Conservation (phyloP, 2,329 filamentous ascomycete species). For the Hypoxylon sp. region DNA sequence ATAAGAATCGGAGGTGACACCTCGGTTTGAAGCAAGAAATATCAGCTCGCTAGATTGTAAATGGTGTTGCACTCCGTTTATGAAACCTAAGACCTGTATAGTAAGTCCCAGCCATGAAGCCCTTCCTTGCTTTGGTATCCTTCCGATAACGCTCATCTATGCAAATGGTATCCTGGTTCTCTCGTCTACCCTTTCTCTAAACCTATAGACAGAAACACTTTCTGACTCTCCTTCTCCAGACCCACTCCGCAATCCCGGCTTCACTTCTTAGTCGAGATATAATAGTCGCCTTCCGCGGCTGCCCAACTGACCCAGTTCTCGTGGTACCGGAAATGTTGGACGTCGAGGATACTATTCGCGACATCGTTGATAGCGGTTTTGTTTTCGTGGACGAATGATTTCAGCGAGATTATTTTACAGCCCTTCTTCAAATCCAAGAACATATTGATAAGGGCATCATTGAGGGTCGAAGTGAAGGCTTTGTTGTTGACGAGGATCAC, state of each 20-base stretch:
- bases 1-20: slow-evolving; percentile 49
- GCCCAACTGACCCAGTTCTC: slow-evolving; percentile 93
- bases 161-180: slow-evolving; percentile 44
- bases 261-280: slow-evolving; percentile 84
- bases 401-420: slow-evolving; percentile 90
- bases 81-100: slow-evolving; percentile 47
- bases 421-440: slow-evolving; percentile 95
- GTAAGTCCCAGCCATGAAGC: slow-evolving; percentile 45
- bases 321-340: slow-evolving; percentile 73
- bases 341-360: slow-evolving; percentile 81
- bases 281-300: slow-evolving; percentile 85
- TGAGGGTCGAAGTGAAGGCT: slow-evolving; percentile 90
- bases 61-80: slow-evolving; percentile 42
- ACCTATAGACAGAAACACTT: slow-evolving; percentile 30
- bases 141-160: slow-evolving; percentile 37
- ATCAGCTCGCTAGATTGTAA: slow-evolving; percentile 40
- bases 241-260: slow-evolving; percentile 4
- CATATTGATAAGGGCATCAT: slow-evolving; percentile 86
- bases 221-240: slow-evolving; percentile 35
- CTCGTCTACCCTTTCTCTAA: slow-evolving; percentile 28
- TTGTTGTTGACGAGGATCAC: slow-evolving; percentile 99
- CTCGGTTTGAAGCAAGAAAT: slow-evolving; percentile 3
- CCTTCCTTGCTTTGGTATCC: slow-evolving; percentile 42
- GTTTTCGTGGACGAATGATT: slow-evolving; percentile 87
- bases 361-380: slow-evolving; percentile 85